These are phyloP conservation scores for Salvia rosmarinus DNA, from an alignment of 257 asterid species.

Conservation along the genomic window DNA sequence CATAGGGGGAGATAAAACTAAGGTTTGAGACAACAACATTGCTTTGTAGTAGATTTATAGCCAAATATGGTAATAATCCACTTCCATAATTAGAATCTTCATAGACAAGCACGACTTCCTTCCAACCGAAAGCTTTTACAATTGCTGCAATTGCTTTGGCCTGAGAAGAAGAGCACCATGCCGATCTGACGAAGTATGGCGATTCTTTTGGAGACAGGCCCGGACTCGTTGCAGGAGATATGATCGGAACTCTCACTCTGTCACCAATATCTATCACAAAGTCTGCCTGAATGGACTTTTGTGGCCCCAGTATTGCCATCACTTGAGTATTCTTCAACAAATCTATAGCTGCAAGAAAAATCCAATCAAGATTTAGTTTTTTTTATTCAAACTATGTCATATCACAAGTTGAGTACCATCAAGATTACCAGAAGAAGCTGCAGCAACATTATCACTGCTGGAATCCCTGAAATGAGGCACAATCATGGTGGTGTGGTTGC, in stretches of 20 bases:
- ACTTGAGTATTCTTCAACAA: constrained; percentile 44
- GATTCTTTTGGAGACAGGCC: constrained; percentile 36
- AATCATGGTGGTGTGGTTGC: neutral
- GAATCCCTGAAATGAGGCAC: constrained; percentile 20
- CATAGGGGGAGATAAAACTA: constrained; percentile 44
- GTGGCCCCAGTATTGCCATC: constrained; percentile 50
- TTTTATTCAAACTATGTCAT: neutral
- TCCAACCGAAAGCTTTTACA: constrained; percentile 48
- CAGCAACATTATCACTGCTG: neutral
- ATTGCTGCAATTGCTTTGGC: constrained; percentile 54
- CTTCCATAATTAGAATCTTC: constrained; percentile 46
- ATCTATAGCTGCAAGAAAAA: constrained; percentile 41
- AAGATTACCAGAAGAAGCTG: constrained; percentile 7
- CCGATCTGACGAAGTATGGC: constrained; percentile 49
- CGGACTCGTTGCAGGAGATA: constrained; percentile 44
- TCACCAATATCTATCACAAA: constrained; percentile 38
- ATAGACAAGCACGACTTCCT: constrained; percentile 45
- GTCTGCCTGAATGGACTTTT: constrained; percentile 33
- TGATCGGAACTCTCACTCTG: constrained; percentile 35
- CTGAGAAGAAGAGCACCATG: constrained; percentile 49
- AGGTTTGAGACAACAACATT: constrained; percentile 32
- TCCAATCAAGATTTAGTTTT: neutral
- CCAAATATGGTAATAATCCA: constrained; percentile 45
- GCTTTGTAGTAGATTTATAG: constrained; percentile 37
- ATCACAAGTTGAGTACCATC: neutral